Percentiles rank a stretch among this genome's conserved stretches.
These are phyloP conservation scores for Trichophaea hybrida DNA, from an alignment of 2,329 filamentous ascomycete genomes.

Conservation along the genomic window DNA sequence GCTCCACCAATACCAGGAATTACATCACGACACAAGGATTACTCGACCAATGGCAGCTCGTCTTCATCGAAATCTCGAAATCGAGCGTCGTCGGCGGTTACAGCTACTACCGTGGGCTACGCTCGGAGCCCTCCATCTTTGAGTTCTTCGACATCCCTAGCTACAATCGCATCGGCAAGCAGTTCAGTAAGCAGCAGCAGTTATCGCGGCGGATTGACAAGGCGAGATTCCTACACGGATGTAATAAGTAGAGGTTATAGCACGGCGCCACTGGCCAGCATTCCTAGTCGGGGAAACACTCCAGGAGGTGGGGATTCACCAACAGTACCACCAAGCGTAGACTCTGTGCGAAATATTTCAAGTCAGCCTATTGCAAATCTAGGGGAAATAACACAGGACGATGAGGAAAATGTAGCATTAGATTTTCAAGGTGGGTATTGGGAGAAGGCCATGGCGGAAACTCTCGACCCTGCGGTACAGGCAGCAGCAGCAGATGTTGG, in stretches of 20 bases:
- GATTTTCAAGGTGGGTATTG: background rate
- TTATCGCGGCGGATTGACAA: slow-evolving; percentile 12
- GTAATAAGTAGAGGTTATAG: slow-evolving; percentile 17
- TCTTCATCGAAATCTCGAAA: slow-evolving; percentile 15
- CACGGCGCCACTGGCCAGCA: slow-evolving; percentile 16
- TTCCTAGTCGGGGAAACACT: slow-evolving; percentile 12
- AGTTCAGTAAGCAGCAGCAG: slow-evolving; percentile 14
- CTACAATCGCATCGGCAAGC: slow-evolving; percentile 21
- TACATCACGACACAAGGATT: background rate
- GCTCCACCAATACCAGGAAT: background rate
- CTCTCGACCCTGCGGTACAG: slow-evolving; percentile 9
- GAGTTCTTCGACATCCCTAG: slow-evolving; percentile 19
- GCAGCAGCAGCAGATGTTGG: slow-evolving; percentile 19
- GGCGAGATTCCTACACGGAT: slow-evolving; percentile 18
- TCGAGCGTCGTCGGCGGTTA: slow-evolving; percentile 19
- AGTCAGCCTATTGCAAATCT: slow-evolving; percentile 18
- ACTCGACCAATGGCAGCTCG: slow-evolving; percentile 17
- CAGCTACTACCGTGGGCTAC: slow-evolving; percentile 14
- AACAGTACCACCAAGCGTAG: slow-evolving; percentile 3
- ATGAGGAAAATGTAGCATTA: background rate
- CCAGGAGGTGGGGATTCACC: slow-evolving; percentile 18
- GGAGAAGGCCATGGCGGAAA: background rate
- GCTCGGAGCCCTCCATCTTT: slow-evolving; percentile 12
- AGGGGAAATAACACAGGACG: slow-evolving; percentile 9
- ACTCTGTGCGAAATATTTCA: slow-evolving; percentile 16